Percentiles rank a stretch among this genome's conserved stretches.
Conservation (phyloP, 1,139 yeast genomes). For the Yamadazyma atmosphaerica region DNA sequence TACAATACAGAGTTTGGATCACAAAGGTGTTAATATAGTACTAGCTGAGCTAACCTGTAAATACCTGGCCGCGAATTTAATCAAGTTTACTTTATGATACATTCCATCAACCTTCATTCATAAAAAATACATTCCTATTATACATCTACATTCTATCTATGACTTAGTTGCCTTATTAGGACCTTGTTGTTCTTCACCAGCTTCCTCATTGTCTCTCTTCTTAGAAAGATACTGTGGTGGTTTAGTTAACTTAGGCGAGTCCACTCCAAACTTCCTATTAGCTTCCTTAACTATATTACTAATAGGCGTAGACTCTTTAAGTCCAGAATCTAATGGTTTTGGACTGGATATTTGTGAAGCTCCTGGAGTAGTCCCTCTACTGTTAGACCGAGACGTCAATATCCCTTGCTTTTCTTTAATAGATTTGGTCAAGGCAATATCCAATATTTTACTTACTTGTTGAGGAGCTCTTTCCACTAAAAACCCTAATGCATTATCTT, state of each 20-base stretch:
- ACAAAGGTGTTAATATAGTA: too few relatives aligned
- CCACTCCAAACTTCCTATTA: conserved; percentile 6
- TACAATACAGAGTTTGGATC: too few relatives aligned
- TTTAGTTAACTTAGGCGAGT: conserved; percentile 23
- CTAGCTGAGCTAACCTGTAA: too few relatives aligned
- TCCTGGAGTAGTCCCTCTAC: conserved; percentile 31
- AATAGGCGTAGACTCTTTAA: conserved; percentile 8
- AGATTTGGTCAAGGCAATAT: conserved; percentile 80
- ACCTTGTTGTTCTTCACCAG: conserved; percentile 7
- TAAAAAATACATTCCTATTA: too few relatives aligned
- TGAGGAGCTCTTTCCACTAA: conserved; percentile 86
- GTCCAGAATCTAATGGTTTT: conserved; percentile 5
- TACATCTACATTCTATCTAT: background rate
- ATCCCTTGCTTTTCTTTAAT: conserved; percentile 55
- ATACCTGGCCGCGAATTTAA: too few relatives aligned
- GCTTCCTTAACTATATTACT: conserved; percentile 12
- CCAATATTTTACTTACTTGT: conserved; percentile 78
- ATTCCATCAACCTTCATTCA: too few relatives aligned
- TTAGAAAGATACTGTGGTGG: conserved; percentile 29
- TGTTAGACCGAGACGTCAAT: conserved; percentile 20
- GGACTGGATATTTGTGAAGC: conserved; percentile 20
- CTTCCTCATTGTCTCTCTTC: conserved; percentile 8
- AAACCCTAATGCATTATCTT: conserved; percentile 76
- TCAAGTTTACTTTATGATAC: too few relatives aligned
- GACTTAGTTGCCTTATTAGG: conserved; percentile 8